Evolutionary conservation across 2,329 filamentous ascomycete species (phyloP), one percentile per base, ranked within the genome.

Genomic region (Calonectria pseudoreteaudii): DNA sequence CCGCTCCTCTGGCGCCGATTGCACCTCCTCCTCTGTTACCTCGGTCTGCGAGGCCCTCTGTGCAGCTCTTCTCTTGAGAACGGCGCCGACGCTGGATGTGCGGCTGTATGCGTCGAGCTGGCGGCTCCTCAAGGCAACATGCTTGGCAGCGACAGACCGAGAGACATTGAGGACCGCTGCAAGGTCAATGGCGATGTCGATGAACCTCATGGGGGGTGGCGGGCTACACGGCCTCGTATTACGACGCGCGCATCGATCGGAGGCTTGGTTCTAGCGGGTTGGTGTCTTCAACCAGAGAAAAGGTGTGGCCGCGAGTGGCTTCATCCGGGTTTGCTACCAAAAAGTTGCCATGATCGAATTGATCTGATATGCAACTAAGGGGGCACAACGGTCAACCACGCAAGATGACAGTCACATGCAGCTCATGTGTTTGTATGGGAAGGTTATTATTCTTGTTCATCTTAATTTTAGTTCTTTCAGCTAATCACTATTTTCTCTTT

Each of bases 161-260:
- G 93, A 93, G 82, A 92, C 94, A 86, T 90, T 91, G 83, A 93
- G 88, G 76, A 96, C 88, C 74, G 92, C 91, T 78, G 92, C 91
- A 79, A 94, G 87, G 86, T 96, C 94, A 82, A 95, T 87, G 75
- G 88, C 86, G 81, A 89, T 91, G 86, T 90, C 93, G 86, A 90
- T 90, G 88, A 91, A 86, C 83, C 90, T 86, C 90, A 92, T 92
- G 78, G 73, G 79, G 75, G 79, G 58, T 58, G 31, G 20, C n/a
- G 71, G 50, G 66, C 76, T 80, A 73, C 62, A 56, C 72, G 75
- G 76, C 79, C 80, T 79, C 75, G 36, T 47, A 67, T 71, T 73
- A 71, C 76, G 76, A 74, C 67, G 69, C 41, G 77, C 71, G 66
- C 81, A 81, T 83, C 68, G 79, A 78, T 41, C 44, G 49, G 65